These are phyloP conservation scores for Paraglomus occultum DNA, from an alignment of 192 early-diverging fungal species.

Conservation along the genomic window DNA sequence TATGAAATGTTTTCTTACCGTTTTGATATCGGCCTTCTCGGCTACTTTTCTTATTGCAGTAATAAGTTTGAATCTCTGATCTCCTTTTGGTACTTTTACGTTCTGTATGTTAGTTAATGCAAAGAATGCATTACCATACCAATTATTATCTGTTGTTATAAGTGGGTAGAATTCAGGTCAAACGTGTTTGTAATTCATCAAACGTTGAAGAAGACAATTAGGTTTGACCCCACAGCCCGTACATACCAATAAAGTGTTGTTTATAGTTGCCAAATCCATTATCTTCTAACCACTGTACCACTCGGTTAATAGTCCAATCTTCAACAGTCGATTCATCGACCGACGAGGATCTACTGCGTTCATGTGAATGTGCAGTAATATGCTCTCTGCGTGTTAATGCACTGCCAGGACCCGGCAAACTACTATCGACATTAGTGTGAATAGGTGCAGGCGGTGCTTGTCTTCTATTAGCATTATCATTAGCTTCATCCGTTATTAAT, in stretches of 20 bases:
- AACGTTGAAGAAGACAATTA: no score
- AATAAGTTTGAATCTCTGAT: conserved; percentile 5
- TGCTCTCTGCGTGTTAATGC: conserved; percentile 23
- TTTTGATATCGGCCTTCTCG: not conserved
- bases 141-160: not conserved
- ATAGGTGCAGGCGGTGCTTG: conserved; percentile 4
- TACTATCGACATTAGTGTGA: conserved; percentile 13
- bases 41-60: conserved; percentile 21
- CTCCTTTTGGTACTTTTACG: not conserved
- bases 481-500: no score
- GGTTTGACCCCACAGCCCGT: no score
- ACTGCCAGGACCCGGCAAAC: not conserved
- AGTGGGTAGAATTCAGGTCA: no score
- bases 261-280: conserved; percentile 19
- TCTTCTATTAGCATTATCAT: no score
- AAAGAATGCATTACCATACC: conserved; percentile 7
- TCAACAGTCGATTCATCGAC: conserved; percentile 10
- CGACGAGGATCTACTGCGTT: conserved; percentile 21
- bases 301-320: conserved; percentile 8
- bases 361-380: conserved; percentile 20
- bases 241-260: conserved; percentile 13
- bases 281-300: conserved; percentile 10
- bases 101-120: not conserved
- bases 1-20: no score
- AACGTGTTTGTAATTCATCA: no score